Evolutionary conservation across 805 yeast species (phyloP), one percentile per base, ranked within the genome.

Genomic region (Suhomyces canberraensis): DNA sequence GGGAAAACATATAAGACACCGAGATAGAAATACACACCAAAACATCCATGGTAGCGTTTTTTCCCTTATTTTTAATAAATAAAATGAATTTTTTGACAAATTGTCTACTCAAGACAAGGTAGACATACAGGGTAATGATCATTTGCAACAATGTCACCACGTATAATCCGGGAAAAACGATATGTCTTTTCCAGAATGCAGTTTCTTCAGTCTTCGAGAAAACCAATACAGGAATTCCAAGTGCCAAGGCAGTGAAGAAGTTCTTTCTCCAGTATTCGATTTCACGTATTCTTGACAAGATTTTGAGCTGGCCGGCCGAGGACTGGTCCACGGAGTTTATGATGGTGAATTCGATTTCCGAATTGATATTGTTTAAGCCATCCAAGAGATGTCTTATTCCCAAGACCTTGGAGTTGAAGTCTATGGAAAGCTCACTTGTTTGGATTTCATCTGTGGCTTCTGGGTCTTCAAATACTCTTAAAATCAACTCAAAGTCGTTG

Each of bases 21-120:
- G 81, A 62, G 0, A 96, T 89, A 3, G 97, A 87, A 15, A 85
- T 69, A 35, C 84, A 80, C 25, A 93, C 89, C 41, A 93, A 69
- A 2, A 91, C 84, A 60, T 93, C 98, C 98, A 93, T 95, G 6
- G 91, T 88, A 16, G 86, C 79, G 38, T 55, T 60, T 16, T 41
- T 50, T n/a, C 77, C 64, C 4, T 80, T 73, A 51, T 85, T 89
- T 36, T 68, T 68, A 16, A 89, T 40, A 5, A 95, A 81, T 24
- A 73, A 74, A 53, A 61, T 71, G 6, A 93, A 76, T 38, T 86
- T 81, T 32, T 59, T 62, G 59, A 79, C 79, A 52, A 89, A 93
- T 24, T 73, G 67, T 5, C 64, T 49, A 0, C 95, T 97, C n/a
- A 88, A 45, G 48, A 66, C 58, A 46, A 81, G 76, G 52, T 84